Conservation (phyloP, 768 basidiomycete species). For the Lentinula lateritia region DNA sequence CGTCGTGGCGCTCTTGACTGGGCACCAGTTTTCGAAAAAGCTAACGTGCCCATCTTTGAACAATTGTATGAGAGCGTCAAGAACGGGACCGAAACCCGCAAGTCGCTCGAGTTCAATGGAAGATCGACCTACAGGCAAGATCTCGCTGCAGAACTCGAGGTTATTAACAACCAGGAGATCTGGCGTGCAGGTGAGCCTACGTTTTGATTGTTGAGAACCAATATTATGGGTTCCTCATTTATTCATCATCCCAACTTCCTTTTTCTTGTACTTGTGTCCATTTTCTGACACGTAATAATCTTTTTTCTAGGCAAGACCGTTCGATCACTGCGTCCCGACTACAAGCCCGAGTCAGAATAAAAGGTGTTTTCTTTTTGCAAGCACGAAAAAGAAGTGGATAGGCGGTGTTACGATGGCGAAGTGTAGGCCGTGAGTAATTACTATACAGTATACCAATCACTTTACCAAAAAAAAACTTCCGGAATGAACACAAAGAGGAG, state of each 20-base stretch:
- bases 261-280: too few relatives aligned
- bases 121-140: conserved; percentile 90
- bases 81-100: conserved; percentile 96
- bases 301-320: conserved; percentile 73
- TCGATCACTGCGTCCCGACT: conserved; percentile 81
- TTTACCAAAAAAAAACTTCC: not conserved
- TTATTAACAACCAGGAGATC: conserved; percentile 98
- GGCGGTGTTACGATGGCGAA: not conserved
- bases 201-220: not conserved
- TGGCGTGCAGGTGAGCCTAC: conserved; percentile 81
- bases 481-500: not conserved
- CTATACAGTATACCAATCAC: not conserved
- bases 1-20: conserved; percentile 99
- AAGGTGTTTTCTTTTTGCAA: not conserved
- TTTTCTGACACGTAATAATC: not conserved
- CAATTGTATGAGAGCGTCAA: conserved; percentile 43
- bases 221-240: not conserved
- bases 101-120: conserved; percentile 93
- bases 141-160: conserved; percentile 85
- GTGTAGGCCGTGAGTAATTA: not conserved
- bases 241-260: not conserved
- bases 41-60: conserved; percentile 93
- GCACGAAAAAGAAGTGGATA: too few relatives aligned
- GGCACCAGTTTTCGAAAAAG: conserved; percentile 94
- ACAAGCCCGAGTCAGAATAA: conserved; percentile 67